phyloP scores from a whole-genome alignment of 805 yeast genomes.

The Metschnikowia anglica region DNA sequence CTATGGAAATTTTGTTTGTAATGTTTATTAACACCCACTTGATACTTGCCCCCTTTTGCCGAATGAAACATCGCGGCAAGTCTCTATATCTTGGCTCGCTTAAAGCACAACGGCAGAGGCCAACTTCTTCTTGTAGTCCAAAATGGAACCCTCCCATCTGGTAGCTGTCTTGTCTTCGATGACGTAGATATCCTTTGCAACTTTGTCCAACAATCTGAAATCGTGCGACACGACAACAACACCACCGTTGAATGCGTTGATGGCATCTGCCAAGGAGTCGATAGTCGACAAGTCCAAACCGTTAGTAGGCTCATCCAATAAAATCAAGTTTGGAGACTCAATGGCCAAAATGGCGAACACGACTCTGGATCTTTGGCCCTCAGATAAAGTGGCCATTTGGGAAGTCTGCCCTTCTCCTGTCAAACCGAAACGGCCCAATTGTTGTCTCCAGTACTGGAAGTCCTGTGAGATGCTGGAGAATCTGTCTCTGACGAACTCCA shows the following conservation, averaged over 20 bases:
- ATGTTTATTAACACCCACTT: too few species aligned
- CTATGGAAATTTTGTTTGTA: too few species aligned
- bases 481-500: slow-evolving; percentile 95
- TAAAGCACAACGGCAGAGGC: slow-evolving; percentile 82
- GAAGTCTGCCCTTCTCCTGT: slow-evolving; percentile 99
- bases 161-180: slow-evolving; percentile 95
- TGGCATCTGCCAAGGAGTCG: slow-evolving; percentile 96
- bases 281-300: slow-evolving; percentile 98
- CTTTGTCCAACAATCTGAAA: slow-evolving; percentile 94
- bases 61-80: too few species aligned
- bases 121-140: slow-evolving; percentile 90
- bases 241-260: slow-evolving; percentile 94
- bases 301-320: slow-evolving; percentile 99
- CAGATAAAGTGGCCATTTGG: slow-evolving; percentile 96
- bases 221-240: slow-evolving; percentile 98
- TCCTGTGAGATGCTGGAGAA: slow-evolving; percentile 90
- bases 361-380: slow-evolving; percentile 99
- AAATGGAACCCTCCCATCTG: slow-evolving; percentile 91
- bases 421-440: slow-evolving; percentile 95
- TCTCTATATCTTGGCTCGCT: slow-evolving; percentile 8
- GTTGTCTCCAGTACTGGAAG: slow-evolving; percentile 98
- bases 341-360: slow-evolving; percentile 95
- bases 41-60: background rate
- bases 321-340: slow-evolving; percentile 90
- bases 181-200: slow-evolving; percentile 95